These are phyloP conservation scores for Syncephalis fuscata DNA, from an alignment of 371 early-diverging fungal species.

Conservation along the genomic window DNA sequence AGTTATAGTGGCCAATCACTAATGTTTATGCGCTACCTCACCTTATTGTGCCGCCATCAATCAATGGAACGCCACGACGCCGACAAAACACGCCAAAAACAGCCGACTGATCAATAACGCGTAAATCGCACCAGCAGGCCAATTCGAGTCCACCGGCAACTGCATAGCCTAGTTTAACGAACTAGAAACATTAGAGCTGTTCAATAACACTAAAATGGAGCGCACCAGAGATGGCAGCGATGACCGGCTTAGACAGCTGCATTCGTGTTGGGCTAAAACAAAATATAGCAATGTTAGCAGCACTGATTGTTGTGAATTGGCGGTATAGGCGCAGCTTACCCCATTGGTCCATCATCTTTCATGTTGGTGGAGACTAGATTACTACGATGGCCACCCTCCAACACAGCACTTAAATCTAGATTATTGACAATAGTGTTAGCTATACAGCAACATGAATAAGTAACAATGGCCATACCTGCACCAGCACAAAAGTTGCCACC, in stretches of 20 bases:
- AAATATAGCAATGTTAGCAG: no score
- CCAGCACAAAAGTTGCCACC: constrained; percentile 24
- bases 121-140: constrained; percentile 25
- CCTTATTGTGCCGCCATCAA: constrained; percentile 15
- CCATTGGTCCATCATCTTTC: constrained; percentile 14
- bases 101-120: constrained; percentile 16
- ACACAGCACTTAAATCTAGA: no score
- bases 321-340: no score
- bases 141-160: constrained; percentile 24
- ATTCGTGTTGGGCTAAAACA: constrained; percentile 16
- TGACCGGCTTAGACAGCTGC: constrained; percentile 20
- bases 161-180: constrained; percentile 19
- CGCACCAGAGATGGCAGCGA: constrained; percentile 17
- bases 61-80: constrained; percentile 18
- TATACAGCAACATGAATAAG: constrained; percentile 12
- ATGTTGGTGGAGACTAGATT: constrained; percentile 13
- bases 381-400: constrained; percentile 9
- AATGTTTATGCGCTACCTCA: constrained; percentile 1
- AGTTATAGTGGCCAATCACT: background rate
- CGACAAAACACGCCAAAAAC: constrained; percentile 21
- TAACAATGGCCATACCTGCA: constrained; percentile 14
- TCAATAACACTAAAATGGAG: no score
- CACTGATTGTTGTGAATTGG: no score
- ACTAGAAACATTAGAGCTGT: no score
- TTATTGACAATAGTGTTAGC: constrained; percentile 2